Evolutionary conservation across 169 alveolate genomes (phyloP).

Genomic region (Cyclospora cayetanensis): DNA sequence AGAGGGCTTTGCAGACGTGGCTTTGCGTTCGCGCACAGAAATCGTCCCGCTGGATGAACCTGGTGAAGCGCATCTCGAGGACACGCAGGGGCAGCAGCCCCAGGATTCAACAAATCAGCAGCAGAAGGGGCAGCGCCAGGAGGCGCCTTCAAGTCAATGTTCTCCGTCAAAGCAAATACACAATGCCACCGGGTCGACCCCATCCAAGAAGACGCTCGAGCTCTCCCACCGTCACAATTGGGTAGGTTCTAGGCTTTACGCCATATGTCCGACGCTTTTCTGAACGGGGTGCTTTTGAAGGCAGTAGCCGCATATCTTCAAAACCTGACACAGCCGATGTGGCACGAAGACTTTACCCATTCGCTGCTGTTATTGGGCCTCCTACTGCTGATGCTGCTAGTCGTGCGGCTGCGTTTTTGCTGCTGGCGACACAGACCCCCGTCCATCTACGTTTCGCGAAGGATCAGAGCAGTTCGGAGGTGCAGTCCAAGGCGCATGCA

Average conservation of each 20-base stretch:
- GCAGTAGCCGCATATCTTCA: no score
- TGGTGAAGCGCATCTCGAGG: neutral
- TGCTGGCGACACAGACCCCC: neutral
- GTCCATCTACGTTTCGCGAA: neutral
- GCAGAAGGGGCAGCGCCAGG: neutral
- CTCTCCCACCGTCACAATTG: neutral
- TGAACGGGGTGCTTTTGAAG: no score
- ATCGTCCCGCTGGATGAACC: no score
- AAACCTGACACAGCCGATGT: no score
- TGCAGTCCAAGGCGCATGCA: constrained; percentile 12
- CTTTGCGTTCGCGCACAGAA: no score
- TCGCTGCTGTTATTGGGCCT: neutral
- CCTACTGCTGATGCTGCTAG: neutral
- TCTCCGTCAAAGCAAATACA: neutral
- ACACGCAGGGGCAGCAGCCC: neutral
- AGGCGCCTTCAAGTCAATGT: neutral
- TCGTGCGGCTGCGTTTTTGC: neutral
- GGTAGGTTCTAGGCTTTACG: neutral
- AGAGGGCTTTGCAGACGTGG: no score
- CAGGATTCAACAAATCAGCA: neutral
- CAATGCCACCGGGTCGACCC: neutral
- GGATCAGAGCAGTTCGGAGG: constrained; percentile 63
- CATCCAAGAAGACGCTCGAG: neutral
- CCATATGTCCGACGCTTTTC: no score
- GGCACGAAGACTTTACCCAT: no score